Evolutionary conservation across 2,329 filamentous ascomycete genomes (phyloP), one percentile per base, ranked within the genome.

Genomic region (Pezicula neosporulosa): DNA sequence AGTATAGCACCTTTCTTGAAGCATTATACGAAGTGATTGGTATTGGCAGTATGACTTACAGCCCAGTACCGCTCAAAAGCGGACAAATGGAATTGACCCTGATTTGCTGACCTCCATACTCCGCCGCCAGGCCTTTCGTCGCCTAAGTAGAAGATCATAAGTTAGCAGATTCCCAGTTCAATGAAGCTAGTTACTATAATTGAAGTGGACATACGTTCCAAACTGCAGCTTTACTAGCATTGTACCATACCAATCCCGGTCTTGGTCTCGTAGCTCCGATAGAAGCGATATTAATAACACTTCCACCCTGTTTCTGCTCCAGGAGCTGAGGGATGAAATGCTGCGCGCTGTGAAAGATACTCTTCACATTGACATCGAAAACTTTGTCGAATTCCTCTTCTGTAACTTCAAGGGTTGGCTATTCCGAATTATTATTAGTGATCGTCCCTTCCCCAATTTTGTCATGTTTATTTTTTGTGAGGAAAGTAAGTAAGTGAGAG

Each of bases 81-180:
- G 86, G 87, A 44, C 83, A 87, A 13, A 91, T 81, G 2, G 81
- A 78, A 56, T 90, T 90, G 61, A 91, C 85, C 0, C 87, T 80
- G 56, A 92, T 89, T 58, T 88, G 78, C 49, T 87, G 78, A 0
- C 81, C 77, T 0, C 83, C 88, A 59, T 87, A 91, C 66, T 91
- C 87, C 1, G 86, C 83, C 1, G 87, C 88, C 57, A 92, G 75
- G 10, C 79, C 79, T 68, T 83, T 85, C 3, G 81, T 85, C 9
- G 80, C 82, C 70, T 80, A 49, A n/a, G 61, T 65, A 30, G n/a
- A 21, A 8, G 21, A 38, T 9, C 48, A 13, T 16, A 15, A 19
- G 18, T 4, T 16, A 49, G 44, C 6, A 38, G 2, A 36, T 16
- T 27, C 41, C 27, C 24, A 16, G 9, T 15, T 12, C 42, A 43